Evolutionary conservation across 768 basidiomycete species (phyloP), one percentile per base, ranked within the genome.

Genomic region (Suillus alpinus): DNA sequence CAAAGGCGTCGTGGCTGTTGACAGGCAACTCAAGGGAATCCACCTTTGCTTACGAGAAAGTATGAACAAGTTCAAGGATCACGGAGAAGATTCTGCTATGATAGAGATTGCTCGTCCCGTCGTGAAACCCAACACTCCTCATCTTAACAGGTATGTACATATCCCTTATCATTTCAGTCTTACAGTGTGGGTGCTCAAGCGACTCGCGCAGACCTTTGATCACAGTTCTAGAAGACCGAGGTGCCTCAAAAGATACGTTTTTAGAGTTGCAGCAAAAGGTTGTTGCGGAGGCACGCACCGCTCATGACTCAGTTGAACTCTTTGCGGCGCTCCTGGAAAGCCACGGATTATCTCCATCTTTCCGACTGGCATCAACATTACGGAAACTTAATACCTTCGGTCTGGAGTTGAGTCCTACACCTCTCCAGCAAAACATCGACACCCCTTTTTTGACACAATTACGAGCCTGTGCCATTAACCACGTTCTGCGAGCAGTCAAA

Each of bases 1-100:
- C 73, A 95, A 95, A 71, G 94, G 93, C 0, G 83, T 94, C 26
- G 88, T 94, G 0, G 80, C 76, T 4, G 80, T 94, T 12, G 92
- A 94, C 66, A 74, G 81, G 52, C 74, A 75, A 51, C 65, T 76
- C 16, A 64, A 72, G 46, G 85, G 85, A 0, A 83, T 87, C 53
- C 81, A 80, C 18, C 89, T 94, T 88, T 80, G 87, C 32, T 68
- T 92, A 9, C 78, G 92, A 37, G 72, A 75, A 6, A 89, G 88
- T 0, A 93, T 93, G 91, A 81, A 79, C 39, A 94, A 94, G 65
- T 94, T 94, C 63, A 73, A 80, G 16, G 83, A 80, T 6, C 80
- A 73, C 0, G 70, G 78, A 2, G 73, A 79, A 40, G 80, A 73
- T 43, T 67, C 67, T 10, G 87, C 87, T 4, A 82, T 82, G 20